These are phyloP conservation scores for Suillus placidus DNA, from an alignment of 768 basidiomycete species.

Conservation along the genomic window DNA sequence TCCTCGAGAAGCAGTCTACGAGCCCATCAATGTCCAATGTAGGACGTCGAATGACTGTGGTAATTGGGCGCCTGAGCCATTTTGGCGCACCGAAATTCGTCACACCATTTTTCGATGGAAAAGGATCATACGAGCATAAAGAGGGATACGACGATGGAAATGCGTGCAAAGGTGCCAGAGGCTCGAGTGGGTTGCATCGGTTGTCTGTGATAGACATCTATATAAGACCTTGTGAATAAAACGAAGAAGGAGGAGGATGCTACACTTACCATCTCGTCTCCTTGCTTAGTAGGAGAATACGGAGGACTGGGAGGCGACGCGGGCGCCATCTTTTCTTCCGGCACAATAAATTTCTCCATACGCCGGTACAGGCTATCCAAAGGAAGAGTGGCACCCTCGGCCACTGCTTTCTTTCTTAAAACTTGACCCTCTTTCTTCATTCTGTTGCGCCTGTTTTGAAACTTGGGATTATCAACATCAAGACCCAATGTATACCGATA, in stretches of 20 bases:
- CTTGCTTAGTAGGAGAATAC: conserved; percentile 18
- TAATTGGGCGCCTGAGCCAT: conserved; percentile 15
- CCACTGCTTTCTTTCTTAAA: conserved; percentile 28
- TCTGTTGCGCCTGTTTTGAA: conserved; percentile 51
- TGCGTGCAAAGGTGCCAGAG: conserved; percentile 22
- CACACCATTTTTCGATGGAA: conserved; percentile 14
- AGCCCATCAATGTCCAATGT: conserved; percentile 8
- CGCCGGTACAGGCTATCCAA: conserved; percentile 28
- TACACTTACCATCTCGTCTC: conserved; percentile 14
- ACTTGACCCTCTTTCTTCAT: conserved; percentile 33
- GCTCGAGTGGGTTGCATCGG: conserved; percentile 10
- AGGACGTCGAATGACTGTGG: background rate
- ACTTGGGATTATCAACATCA: conserved; percentile 34
- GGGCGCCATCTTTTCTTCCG: conserved; percentile 15
- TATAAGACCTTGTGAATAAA: background rate
- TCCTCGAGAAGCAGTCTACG: conserved; percentile 13
- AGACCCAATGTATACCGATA: background rate
- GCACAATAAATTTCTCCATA: conserved; percentile 32
- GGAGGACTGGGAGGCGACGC: conserved; percentile 1
- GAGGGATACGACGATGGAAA: conserved; percentile 28
- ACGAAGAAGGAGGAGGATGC: background rate
- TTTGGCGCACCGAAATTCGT: conserved; percentile 4
- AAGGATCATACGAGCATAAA: conserved; percentile 19
- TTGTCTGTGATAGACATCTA: background rate
- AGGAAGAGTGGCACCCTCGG: conserved; percentile 23